These are phyloP conservation scores for Rhodotorula diobovata DNA, from an alignment of 768 basidiomycete genomes.

Conservation along the genomic window DNA sequence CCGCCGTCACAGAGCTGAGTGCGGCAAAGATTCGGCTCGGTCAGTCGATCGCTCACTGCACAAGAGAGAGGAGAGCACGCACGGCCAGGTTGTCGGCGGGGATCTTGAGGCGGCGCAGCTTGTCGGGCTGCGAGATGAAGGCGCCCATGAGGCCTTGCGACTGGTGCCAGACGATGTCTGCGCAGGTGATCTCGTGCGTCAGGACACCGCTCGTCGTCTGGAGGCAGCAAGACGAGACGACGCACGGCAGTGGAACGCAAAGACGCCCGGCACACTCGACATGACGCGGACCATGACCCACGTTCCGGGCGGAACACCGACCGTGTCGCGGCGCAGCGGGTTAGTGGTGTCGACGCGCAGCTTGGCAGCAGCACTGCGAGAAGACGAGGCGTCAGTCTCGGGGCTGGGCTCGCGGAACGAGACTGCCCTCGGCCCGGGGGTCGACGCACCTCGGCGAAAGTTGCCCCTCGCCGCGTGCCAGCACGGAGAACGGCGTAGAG, in stretches of 20 bases:
- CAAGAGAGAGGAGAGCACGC: not conserved
- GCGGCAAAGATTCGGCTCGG: no score
- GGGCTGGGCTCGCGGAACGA: no score
- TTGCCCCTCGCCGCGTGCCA: not conserved
- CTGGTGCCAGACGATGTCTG: not conserved
- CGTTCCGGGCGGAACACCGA: not conserved
- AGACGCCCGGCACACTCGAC: slow-evolving; percentile 4
- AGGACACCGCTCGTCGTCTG: no score
- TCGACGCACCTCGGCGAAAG: not conserved
- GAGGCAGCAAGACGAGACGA: not conserved
- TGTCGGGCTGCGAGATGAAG: slow-evolving; percentile 9
- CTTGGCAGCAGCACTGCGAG: not conserved
- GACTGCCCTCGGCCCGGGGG: no score
- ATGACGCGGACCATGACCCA: slow-evolving; percentile 6
- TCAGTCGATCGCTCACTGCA: no score
- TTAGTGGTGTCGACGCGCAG: slow-evolving; percentile 1
- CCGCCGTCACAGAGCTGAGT: slow-evolving; percentile 9
- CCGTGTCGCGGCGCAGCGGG: slow-evolving; percentile 20
- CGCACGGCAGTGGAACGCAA: slow-evolving; percentile 6
- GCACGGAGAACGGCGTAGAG: not conserved
- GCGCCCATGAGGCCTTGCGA: slow-evolving; percentile 15
- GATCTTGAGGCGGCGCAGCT: not conserved
- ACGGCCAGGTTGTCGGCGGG: slow-evolving; percentile 1
- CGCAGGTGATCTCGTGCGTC: not conserved
- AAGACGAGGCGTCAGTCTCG: no score